phyloP scores from a whole-genome alignment of 2,329 filamentous ascomycete species.

The Xylaria sp. region DNA sequence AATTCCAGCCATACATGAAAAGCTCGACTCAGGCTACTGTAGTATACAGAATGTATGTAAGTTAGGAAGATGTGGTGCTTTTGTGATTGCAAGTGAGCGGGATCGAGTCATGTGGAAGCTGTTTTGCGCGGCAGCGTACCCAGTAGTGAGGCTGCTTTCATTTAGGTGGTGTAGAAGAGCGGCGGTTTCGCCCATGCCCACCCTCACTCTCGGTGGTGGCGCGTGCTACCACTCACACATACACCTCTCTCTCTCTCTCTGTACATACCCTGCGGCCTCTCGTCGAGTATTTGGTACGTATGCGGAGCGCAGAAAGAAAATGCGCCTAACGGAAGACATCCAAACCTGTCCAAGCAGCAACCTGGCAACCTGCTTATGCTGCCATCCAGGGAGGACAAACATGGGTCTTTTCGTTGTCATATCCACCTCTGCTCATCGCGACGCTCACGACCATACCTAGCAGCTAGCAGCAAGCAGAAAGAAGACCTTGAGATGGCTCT shows the following conservation, averaged over 20 bases:
- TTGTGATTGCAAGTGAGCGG: neutral
- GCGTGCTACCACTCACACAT: neutral
- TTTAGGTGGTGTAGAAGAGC: constrained; percentile 1
- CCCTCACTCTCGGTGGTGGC: constrained; percentile 5
- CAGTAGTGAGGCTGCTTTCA: constrained; percentile 13
- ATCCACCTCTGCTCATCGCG: constrained; percentile 14
- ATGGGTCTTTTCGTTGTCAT: constrained; percentile 2
- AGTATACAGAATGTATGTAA: too few relatives aligned
- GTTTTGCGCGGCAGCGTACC: constrained; percentile 3
- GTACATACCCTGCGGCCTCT: neutral
- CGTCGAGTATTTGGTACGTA: constrained; percentile 3
- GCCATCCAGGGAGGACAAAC: constrained; percentile 2
- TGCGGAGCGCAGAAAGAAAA: neutral
- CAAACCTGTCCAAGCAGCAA: neutral
- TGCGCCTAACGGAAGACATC: neutral
- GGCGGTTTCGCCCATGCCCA: neutral
- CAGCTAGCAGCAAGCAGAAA: neutral
- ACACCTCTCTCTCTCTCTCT: neutral
- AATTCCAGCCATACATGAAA: neutral
- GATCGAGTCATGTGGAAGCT: neutral
- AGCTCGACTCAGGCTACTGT: neutral
- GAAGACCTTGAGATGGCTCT: neutral
- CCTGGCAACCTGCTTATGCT: constrained; percentile 18
- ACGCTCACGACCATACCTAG: neutral
- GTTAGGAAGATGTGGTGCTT: too few relatives aligned